phyloP scores from a whole-genome alignment of 1,284 basidiomycete species.

The Retiboletus flavoniger region DNA sequence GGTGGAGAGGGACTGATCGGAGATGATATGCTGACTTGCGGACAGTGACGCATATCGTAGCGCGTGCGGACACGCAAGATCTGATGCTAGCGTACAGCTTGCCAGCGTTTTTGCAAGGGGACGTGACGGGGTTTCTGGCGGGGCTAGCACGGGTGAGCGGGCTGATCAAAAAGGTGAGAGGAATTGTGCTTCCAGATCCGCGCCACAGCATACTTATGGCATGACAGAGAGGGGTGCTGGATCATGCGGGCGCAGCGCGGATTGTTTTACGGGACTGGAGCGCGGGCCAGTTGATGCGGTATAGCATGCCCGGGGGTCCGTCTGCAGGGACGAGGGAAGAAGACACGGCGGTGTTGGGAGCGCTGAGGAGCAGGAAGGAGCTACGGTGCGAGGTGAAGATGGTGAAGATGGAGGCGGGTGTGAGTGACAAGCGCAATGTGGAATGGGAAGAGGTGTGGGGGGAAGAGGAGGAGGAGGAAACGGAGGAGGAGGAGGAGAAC shows the following conservation, averaged over 20 bases:
- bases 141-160: constrained; percentile 79
- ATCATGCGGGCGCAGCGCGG: constrained; percentile 79
- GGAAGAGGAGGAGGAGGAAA: constrained; percentile 30
- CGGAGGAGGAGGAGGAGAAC: constrained; percentile 36
- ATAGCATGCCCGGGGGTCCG: constrained; percentile 58
- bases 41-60: constrained; percentile 73
- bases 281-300: constrained; percentile 76
- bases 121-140: constrained; percentile 76
- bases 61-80: constrained; percentile 74
- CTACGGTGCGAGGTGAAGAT: constrained; percentile 56
- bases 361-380: constrained; percentile 58
- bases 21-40: constrained; percentile 15
- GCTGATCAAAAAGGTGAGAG: constrained; percentile 74
- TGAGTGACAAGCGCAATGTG: constrained; percentile 52
- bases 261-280: constrained; percentile 91
- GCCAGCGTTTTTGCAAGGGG: constrained; percentile 77
- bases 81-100: constrained; percentile 87
- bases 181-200: not conserved
- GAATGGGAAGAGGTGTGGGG: constrained; percentile 59
- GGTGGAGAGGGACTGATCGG: not conserved
- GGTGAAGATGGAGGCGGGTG: constrained; percentile 54
- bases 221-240: constrained; percentile 69
- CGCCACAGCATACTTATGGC: constrained; percentile 6
- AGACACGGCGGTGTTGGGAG: constrained; percentile 48
- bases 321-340: constrained; percentile 30